Percentiles rank a stretch among this genome's conserved stretches.
phyloP scores from a whole-genome alignment of 192 early-diverging fungal genomes.

The Podochytrium sp. region DNA sequence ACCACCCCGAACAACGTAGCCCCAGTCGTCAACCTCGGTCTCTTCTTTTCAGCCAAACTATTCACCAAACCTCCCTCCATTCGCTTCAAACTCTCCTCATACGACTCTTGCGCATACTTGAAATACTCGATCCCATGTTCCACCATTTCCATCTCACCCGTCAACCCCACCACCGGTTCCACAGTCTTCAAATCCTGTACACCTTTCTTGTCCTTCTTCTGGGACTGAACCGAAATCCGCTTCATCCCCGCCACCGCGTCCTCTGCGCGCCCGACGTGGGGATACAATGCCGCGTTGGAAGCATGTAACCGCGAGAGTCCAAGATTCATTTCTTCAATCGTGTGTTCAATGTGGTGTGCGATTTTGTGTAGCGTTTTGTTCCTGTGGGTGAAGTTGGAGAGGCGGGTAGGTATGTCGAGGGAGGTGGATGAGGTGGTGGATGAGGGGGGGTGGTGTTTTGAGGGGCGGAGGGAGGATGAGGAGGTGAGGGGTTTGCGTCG shows the following conservation, averaged over 20 bases:
- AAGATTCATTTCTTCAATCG: neutral
- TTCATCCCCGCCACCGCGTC: neutral
- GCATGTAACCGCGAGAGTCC: neutral
- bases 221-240: neutral
- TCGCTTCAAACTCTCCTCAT: neutral
- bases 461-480: neutral
- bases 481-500: too few relatives aligned
- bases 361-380: neutral
- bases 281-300: neutral
- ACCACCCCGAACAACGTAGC: neutral
- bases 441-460: neutral
- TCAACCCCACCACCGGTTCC: neutral
- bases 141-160: neutral
- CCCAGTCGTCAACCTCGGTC: neutral
- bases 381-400: neutral
- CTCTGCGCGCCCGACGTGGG: neutral
- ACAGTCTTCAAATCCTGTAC: neutral
- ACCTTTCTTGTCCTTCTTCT: neutral
- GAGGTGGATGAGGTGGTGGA: neutral
- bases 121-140: neutral
- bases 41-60: neutral
- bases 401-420: neutral
- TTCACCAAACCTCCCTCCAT: neutral
- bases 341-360: neutral
- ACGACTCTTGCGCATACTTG: neutral